Evolutionary conservation across 2,329 filamentous ascomycete genomes (phyloP).

Genomic region (Hypoxylon sp.): DNA sequence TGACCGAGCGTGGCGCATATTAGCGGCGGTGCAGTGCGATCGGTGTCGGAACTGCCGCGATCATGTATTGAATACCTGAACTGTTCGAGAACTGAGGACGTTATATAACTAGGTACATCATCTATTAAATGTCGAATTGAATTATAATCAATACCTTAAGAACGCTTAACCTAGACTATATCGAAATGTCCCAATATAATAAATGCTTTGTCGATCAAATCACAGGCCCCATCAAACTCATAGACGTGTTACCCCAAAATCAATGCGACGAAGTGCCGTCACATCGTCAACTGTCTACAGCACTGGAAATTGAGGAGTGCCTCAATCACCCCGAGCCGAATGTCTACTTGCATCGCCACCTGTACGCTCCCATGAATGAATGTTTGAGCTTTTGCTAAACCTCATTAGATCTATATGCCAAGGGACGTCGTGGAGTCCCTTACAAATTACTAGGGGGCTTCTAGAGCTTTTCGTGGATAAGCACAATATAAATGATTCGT

Average conservation of each 20-base stretch:
- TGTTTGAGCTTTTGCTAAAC: slow-evolving; percentile 13
- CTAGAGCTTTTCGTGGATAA: slow-evolving; percentile 47
- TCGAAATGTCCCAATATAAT: slow-evolving; percentile 18
- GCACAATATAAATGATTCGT: slow-evolving; percentile 44
- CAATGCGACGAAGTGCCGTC: slow-evolving; percentile 9
- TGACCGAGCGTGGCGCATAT: slow-evolving; percentile 19
- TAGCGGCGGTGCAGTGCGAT: slow-evolving; percentile 7
- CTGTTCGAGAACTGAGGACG: background rate
- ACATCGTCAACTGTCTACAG: slow-evolving; percentile 26
- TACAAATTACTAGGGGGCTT: slow-evolving; percentile 49
- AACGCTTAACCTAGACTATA: background rate
- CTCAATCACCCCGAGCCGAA: slow-evolving; percentile 24
- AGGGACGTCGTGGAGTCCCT: slow-evolving; percentile 51
- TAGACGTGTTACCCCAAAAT: slow-evolving; percentile 38
- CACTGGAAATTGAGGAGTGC: slow-evolving; percentile 38
- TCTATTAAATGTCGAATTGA: too few species aligned
- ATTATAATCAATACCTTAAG: too few species aligned
- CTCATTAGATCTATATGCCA: slow-evolving; percentile 51
- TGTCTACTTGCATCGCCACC: slow-evolving; percentile 43
- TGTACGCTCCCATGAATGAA: slow-evolving; percentile 33
- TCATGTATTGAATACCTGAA: background rate
- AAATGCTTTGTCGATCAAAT: slow-evolving; percentile 47
- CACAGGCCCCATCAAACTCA: slow-evolving; percentile 43
- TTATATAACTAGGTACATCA: too few species aligned
- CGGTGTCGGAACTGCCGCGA: background rate